Evolutionary conservation across 345 rosid genomes (phyloP).

Genomic region (Linum trigynum): DNA sequence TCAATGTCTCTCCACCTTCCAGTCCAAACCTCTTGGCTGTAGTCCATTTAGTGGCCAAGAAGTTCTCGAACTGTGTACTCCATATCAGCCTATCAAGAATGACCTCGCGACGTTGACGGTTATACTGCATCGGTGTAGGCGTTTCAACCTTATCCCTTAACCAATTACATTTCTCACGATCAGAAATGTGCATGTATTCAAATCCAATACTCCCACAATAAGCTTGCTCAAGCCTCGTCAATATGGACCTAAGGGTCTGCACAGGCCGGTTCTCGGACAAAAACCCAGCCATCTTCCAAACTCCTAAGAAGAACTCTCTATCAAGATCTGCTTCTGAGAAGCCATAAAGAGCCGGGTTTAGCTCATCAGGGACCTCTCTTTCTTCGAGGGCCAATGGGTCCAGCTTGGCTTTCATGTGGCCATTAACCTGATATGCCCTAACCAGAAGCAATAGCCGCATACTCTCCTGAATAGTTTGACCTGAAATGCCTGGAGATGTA

Average conservation of each 20-base stretch:
- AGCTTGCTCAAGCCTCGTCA: constrained; percentile 75
- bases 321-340: constrained; percentile 67
- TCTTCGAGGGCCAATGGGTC: constrained; percentile 64
- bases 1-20: constrained; percentile 85
- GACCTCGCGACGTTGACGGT: constrained; percentile 54
- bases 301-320: constrained; percentile 69
- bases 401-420: constrained; percentile 77
- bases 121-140: constrained; percentile 61
- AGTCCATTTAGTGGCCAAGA: constrained; percentile 84
- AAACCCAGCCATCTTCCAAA: constrained; percentile 74
- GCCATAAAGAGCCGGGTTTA: constrained; percentile 56
- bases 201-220: constrained; percentile 76
- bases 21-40: constrained; percentile 79
- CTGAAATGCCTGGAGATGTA: constrained; percentile 62
- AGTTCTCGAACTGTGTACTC: constrained; percentile 82
- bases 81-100: constrained; percentile 75
- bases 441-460: constrained; percentile 69
- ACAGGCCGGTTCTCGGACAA: constrained; percentile 80
- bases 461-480: constrained; percentile 83
- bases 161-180: constrained; percentile 73
- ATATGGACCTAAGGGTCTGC: constrained; percentile 63
- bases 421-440: constrained; percentile 81
- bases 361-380: constrained; percentile 63
- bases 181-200: constrained; percentile 83
- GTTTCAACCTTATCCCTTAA: constrained; percentile 83